These are phyloP conservation scores for Geosmithia flava DNA, from an alignment of 2,329 filamentous ascomycete genomes.

Conservation along the genomic window DNA sequence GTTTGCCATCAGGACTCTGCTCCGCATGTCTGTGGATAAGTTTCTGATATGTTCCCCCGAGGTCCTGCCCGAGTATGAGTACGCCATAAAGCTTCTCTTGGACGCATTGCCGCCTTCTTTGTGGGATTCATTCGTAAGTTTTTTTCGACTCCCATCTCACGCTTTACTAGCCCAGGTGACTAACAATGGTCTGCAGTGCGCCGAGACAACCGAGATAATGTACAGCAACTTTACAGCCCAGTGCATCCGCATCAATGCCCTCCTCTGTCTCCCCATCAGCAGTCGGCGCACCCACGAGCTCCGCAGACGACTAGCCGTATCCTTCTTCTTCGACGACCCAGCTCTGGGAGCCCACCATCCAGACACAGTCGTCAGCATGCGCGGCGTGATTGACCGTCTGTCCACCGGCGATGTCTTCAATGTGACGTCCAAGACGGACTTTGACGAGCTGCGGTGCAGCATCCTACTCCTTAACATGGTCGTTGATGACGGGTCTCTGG, in stretches of 20 bases:
- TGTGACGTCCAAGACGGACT: conserved; percentile 49
- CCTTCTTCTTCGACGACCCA: conserved; percentile 45
- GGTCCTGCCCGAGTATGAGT: conserved; percentile 25
- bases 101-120: conserved; percentile 20
- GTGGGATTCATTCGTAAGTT: conserved; percentile 31
- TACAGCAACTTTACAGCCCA: conserved; percentile 28
- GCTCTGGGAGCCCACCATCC: conserved; percentile 25
- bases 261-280: conserved; percentile 45
- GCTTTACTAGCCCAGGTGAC: background rate
- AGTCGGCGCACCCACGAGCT: conserved; percentile 42
- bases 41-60: conserved; percentile 30
- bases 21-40: conserved; percentile 43
- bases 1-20: conserved; percentile 31
- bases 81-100: conserved; percentile 29
- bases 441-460: conserved; percentile 51
- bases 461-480: conserved; percentile 61
- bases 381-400: conserved; percentile 32
- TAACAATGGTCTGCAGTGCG: conserved; percentile 27
- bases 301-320: conserved; percentile 52
- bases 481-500: conserved; percentile 47
- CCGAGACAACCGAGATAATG: conserved; percentile 32
- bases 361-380: conserved; percentile 26
- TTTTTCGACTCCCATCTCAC: background rate
- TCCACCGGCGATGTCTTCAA: conserved; percentile 31
- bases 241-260: conserved; percentile 43